Conservation (phyloP, 1,139 yeast species). For the Diutina sp. region DNA sequence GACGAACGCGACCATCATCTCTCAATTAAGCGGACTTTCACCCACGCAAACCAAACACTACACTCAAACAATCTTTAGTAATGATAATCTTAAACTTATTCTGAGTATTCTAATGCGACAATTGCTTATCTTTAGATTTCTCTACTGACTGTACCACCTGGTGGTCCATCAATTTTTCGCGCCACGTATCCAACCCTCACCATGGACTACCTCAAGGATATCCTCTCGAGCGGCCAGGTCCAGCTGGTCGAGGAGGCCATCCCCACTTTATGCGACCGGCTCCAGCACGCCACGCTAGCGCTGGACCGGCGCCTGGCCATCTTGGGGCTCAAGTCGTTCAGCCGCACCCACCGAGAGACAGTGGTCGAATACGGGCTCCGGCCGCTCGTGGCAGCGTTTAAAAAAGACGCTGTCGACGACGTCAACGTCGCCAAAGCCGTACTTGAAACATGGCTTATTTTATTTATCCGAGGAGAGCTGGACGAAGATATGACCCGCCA, state of each 20-base stretch:
- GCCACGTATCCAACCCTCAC: background rate
- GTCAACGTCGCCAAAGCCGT: slow-evolving; percentile 67
- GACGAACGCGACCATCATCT: background rate
- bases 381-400: slow-evolving; percentile 57
- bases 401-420: slow-evolving; percentile 53
- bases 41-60: too few relatives aligned
- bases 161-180: background rate
- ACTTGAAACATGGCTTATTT: slow-evolving; percentile 70
- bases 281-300: slow-evolving; percentile 69
- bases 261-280: slow-evolving; percentile 76
- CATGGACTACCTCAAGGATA: slow-evolving; percentile 19
- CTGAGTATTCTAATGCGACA: too few relatives aligned
- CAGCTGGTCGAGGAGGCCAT: slow-evolving; percentile 74
- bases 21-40: too few relatives aligned
- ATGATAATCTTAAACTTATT: too few relatives aligned
- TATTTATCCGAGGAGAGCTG: slow-evolving; percentile 58
- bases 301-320: slow-evolving; percentile 90
- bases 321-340: slow-evolving; percentile 77
- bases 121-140: too few relatives aligned
- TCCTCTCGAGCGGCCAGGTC: slow-evolving; percentile 17
- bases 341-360: slow-evolving; percentile 78
- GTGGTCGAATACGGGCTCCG: slow-evolving; percentile 85
- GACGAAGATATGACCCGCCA: slow-evolving; percentile 42
- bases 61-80: too few relatives aligned
- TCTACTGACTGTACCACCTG: too few relatives aligned